phyloP scores from a whole-genome alignment of 2,329 filamentous ascomycete genomes.

The Claviceps sp. region DNA sequence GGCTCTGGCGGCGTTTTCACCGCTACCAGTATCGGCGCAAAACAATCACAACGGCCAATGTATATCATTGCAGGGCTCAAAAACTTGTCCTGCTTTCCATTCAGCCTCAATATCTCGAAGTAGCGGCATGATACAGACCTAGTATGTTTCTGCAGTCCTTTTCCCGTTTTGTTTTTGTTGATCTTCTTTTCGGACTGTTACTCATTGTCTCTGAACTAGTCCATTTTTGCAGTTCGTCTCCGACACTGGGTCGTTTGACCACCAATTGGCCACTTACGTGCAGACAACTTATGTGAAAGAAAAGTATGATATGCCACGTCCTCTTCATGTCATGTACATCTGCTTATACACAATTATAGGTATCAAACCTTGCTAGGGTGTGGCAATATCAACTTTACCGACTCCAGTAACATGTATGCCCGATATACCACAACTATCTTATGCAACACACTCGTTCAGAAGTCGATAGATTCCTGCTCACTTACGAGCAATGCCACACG shows the following conservation, averaged over 20 bases:
- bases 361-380: constrained; percentile 76
- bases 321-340: not conserved
- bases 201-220: constrained; percentile 30
- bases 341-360: constrained; percentile 31
- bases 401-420: constrained; percentile 75
- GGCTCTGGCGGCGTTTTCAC: constrained; percentile 14
- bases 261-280: constrained; percentile 59
- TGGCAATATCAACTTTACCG: constrained; percentile 57
- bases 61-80: constrained; percentile 58
- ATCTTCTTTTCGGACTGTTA: not conserved
- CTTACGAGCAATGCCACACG: constrained; percentile 49
- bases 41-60: constrained; percentile 23
- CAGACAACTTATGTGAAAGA: constrained; percentile 58
- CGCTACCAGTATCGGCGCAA: constrained; percentile 24
- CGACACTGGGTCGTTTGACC: constrained; percentile 63
- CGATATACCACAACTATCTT: constrained; percentile 85
- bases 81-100: constrained; percentile 58
- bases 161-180: not conserved
- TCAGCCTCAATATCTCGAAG: constrained; percentile 58
- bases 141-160: constrained; percentile 35
- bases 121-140: constrained; percentile 41
- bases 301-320: constrained; percentile 42
- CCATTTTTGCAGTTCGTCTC: constrained; percentile 78
- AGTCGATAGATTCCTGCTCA: constrained; percentile 58
- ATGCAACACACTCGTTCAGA: constrained; percentile 89